A percentile compares a stretch with the other conserved stretches of the same genome.
Evolutionary conservation across 2,329 filamentous ascomycete species (phyloP).

Genomic region (Pseudopithomyces maydicus): DNA sequence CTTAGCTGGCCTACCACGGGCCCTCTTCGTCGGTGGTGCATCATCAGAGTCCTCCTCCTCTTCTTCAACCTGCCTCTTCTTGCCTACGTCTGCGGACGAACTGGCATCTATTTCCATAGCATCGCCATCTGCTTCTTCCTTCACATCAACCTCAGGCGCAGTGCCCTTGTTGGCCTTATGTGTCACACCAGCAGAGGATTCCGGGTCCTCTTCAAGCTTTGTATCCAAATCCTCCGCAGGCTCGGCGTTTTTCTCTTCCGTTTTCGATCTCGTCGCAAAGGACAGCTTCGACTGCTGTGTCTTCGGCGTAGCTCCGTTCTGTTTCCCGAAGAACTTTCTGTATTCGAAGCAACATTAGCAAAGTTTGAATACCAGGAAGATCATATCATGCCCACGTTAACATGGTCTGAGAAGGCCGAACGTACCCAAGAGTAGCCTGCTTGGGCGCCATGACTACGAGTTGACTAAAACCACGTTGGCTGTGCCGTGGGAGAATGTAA

Average conservation of each 20-base stretch:
- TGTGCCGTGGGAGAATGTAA: slow-evolving; percentile 10
- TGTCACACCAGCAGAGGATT: slow-evolving; percentile 17
- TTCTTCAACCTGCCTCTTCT: slow-evolving; percentile 36
- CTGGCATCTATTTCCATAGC: slow-evolving; percentile 36
- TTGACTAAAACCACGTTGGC: slow-evolving; percentile 14
- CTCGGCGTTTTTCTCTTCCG: slow-evolving; percentile 47
- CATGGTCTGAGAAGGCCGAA: slow-evolving; percentile 73
- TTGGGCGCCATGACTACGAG: slow-evolving; percentile 58
- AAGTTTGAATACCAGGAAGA: background rate
- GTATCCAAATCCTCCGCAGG: slow-evolving; percentile 21
- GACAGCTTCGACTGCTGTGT: slow-evolving; percentile 79
- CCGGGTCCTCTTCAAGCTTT: slow-evolving; percentile 3
- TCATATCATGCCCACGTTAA: slow-evolving; percentile 63
- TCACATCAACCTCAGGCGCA: slow-evolving; percentile 24
- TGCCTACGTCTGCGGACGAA: slow-evolving; percentile 27
- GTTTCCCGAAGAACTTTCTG: slow-evolving; percentile 84
- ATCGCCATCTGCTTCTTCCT: slow-evolving; percentile 21
- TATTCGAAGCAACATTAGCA: slow-evolving; percentile 15
- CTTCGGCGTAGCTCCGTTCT: slow-evolving; percentile 63
- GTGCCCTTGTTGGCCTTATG: slow-evolving; percentile 19
- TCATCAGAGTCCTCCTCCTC: slow-evolving; percentile 39
- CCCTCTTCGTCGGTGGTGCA: slow-evolving; percentile 42
- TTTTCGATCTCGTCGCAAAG: slow-evolving; percentile 63
- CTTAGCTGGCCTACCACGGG: slow-evolving; percentile 36
- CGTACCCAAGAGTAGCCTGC: slow-evolving; percentile 89